Evolutionary conservation across 805 yeast genomes (phyloP).

Genomic region (Candida xyloterini): DNA sequence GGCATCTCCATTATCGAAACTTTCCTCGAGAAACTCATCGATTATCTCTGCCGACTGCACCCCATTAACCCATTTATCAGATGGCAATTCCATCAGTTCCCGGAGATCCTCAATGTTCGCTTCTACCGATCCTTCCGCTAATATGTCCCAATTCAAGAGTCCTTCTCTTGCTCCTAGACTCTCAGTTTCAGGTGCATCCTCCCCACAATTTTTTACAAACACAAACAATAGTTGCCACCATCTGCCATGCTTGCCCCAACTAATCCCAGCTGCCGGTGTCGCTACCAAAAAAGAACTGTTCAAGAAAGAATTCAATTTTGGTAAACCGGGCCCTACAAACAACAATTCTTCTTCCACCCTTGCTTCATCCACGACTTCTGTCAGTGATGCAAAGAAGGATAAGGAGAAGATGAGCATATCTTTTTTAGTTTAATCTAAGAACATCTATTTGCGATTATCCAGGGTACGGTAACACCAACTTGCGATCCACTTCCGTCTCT

Average conservation of each 20-base stretch:
- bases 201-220: constrained; percentile 21
- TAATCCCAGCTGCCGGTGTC: constrained; percentile 1
- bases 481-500: constrained; percentile 87
- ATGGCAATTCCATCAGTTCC: constrained; percentile 22
- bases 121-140: constrained; percentile 8
- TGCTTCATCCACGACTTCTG: constrained; percentile 3
- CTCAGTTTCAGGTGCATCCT: constrained; percentile 26
- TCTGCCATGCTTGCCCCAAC: constrained; percentile 6
- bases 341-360: constrained; percentile 2
- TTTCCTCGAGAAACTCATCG: constrained; percentile 33
- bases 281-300: constrained; percentile 21
- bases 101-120: constrained; percentile 29
- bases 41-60: constrained; percentile 31
- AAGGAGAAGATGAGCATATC: constrained; percentile 28
- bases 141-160: constrained; percentile 17
- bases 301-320: constrained; percentile 30
- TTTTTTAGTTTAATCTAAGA: constrained; percentile 16
- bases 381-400: constrained; percentile 9
- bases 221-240: constrained; percentile 13
- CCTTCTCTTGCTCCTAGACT: constrained; percentile 25
- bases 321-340: constrained; percentile 5
- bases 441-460: constrained; percentile 3
- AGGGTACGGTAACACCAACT: constrained; percentile 79
- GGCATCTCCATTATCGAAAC: constrained; percentile 31
- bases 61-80: constrained; percentile 27